Conservation (phyloP, 345 rosid genomes). For the Microcos paniculata region DNA sequence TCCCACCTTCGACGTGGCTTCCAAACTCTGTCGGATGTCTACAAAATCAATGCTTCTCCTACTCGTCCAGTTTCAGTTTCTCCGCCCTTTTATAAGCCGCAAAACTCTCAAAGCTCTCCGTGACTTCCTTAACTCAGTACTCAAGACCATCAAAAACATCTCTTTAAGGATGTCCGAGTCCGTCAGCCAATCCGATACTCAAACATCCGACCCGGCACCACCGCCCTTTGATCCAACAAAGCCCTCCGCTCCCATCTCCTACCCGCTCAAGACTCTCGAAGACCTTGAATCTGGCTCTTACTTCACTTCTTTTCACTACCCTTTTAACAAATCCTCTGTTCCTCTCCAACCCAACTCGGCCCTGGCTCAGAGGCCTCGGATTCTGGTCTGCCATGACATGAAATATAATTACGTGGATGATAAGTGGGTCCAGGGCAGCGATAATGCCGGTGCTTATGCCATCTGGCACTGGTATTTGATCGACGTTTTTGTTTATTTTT, state of each 20-base stretch:
- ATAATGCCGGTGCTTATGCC: conserved; percentile 51
- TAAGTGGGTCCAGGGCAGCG: conserved; percentile 88
- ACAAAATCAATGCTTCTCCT: neutral
- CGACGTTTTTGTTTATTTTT: conserved; percentile 80
- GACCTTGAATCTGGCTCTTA: conserved; percentile 59
- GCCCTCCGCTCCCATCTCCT: conserved; percentile 66
- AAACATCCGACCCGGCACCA: conserved; percentile 17
- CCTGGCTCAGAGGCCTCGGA: conserved; percentile 49
- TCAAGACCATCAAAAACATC: conserved; percentile 6
- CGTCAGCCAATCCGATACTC: conserved; percentile 21
- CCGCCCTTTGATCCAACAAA: conserved; percentile 47
- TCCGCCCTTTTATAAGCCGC: conserved; percentile 29
- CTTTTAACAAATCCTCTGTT: conserved; percentile 59
- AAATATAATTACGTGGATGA: conserved; percentile 74
- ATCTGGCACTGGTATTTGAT: conserved; percentile 94
- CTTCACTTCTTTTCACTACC: conserved; percentile 81
- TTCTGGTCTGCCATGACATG: conserved; percentile 85
- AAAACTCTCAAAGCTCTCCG: conserved; percentile 30
- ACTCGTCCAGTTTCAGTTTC: conserved; percentile 6
- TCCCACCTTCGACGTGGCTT: neutral
- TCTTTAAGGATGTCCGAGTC: conserved; percentile 20
- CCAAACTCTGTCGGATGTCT: neutral
- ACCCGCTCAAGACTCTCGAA: conserved; percentile 64
- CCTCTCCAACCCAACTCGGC: conserved; percentile 36
- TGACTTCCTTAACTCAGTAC: conserved; percentile 27